Evolutionary conservation across 106 monocot genomes (phyloP).

Genomic region (Gastrodia elata): DNA sequence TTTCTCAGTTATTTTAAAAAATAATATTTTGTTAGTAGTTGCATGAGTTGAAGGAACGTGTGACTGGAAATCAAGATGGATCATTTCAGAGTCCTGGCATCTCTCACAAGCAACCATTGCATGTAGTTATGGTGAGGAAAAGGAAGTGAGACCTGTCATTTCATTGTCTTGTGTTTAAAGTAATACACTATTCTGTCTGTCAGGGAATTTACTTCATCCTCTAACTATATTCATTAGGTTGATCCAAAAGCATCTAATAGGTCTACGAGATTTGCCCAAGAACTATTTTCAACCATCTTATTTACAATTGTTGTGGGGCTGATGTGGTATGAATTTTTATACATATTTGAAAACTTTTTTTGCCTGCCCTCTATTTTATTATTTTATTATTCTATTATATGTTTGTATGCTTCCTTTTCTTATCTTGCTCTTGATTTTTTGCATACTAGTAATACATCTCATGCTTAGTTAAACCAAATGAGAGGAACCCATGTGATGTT

Average conservation of each 20-base stretch:
- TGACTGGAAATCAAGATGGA: conserved; percentile 62
- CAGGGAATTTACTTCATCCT: conserved; percentile 3
- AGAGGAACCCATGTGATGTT: too few species aligned
- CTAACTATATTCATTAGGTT: conserved; percentile 39
- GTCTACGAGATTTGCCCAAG: conserved; percentile 70
- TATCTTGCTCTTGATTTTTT: not conserved
- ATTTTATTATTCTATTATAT: not conserved
- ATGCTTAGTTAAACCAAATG: not conserved
- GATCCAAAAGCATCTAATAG: conserved; percentile 77
- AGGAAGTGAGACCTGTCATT: not conserved
- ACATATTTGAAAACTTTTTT: not conserved
- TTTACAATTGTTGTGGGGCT: conserved; percentile 58
- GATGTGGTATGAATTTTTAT: conserved; percentile 60
- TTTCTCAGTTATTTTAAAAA: conserved; percentile 5
- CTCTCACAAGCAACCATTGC: conserved; percentile 85
- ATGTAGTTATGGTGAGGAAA: conserved; percentile 87
- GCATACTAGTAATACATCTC: not conserved
- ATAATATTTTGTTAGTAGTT: conserved; percentile 77
- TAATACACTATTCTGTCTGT: not conserved
- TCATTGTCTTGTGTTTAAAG: not conserved
- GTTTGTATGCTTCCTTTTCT: not conserved
- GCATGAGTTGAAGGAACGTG: conserved; percentile 95
- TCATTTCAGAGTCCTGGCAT: conserved; percentile 66
- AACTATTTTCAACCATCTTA: conserved; percentile 65
- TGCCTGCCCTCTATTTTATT: not conserved